These are phyloP conservation scores for Kalanchoe fedtschenkoi DNA, from an alignment of 164 flowering plant species.

Conservation along the genomic window DNA sequence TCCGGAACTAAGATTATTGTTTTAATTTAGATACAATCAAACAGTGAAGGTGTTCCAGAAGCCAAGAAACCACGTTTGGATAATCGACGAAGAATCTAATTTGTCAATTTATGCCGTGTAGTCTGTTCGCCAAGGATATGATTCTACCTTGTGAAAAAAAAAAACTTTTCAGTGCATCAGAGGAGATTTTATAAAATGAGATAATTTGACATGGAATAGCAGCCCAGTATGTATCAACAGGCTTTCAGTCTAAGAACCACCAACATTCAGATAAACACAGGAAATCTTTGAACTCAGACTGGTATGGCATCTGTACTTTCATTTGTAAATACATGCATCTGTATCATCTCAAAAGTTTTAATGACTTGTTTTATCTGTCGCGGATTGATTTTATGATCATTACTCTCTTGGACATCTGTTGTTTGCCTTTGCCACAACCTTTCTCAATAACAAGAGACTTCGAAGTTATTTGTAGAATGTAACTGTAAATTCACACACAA, in stretches of 20 bases:
- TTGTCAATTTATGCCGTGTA: background rate
- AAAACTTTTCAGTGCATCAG: background rate
- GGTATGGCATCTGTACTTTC: background rate
- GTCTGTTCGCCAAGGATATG: background rate
- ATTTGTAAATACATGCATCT: no score
- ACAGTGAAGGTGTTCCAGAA: slow-evolving; percentile 35
- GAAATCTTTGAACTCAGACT: background rate
- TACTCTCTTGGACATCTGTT: no score
- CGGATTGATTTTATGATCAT: no score
- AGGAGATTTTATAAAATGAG: background rate
- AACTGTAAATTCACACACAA: no score
- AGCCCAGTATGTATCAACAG: background rate
- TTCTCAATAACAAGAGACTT: no score
- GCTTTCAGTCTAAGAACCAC: background rate
- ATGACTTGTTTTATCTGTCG: no score
- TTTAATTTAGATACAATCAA: slow-evolving; percentile 54
- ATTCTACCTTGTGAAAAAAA: no score
- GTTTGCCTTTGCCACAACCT: no score
- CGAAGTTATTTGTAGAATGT: no score
- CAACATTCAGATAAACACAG: background rate
- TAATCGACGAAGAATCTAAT: slow-evolving; percentile 68
- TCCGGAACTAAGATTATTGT: background rate
- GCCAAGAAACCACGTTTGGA: slow-evolving; percentile 56
- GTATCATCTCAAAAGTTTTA: no score
- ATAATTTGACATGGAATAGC: background rate